Evolutionary conservation across 116 monocot genomes (phyloP).

Genomic region (Trichopus zeylanicus): DNA sequence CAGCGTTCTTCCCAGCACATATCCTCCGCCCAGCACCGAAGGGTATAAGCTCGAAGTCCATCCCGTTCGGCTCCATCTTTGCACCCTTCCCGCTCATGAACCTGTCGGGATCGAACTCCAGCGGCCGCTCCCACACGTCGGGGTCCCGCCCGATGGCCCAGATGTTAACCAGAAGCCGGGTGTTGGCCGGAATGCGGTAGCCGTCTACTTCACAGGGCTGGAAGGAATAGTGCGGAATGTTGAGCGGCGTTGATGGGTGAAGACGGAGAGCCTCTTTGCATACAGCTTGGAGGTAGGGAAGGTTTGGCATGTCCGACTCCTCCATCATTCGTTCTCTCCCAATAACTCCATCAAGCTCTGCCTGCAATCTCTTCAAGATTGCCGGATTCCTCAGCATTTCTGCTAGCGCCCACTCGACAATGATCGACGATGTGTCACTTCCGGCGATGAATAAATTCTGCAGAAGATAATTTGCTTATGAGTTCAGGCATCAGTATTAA

Average conservation of each 20-base stretch:
- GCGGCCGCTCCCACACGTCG: conserved; percentile 11
- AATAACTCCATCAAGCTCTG: conserved; percentile 4
- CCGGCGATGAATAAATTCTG: conserved; percentile 7
- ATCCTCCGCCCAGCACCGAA: conserved; percentile 24
- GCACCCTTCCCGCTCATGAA: conserved; percentile 9
- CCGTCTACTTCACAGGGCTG: conserved; percentile 15
- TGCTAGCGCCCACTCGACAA: conserved; percentile 3
- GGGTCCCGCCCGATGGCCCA: conserved; percentile 4
- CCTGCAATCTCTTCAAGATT: background rate
- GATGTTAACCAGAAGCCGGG: conserved; percentile 1
- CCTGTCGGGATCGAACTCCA: conserved; percentile 18
- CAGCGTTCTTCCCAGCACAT: conserved; percentile 15
- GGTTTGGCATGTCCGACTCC: conserved; percentile 17
- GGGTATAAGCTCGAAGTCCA: conserved; percentile 23
- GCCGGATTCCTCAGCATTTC: conserved; percentile 1
- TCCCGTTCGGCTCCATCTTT: conserved; percentile 6
- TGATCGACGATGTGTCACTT: background rate
- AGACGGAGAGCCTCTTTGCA: conserved; percentile 17
- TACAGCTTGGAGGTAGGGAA: conserved; percentile 6
- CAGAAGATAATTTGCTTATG: too few relatives aligned
- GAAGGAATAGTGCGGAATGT: conserved; percentile 9
- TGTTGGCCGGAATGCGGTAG: conserved; percentile 13
- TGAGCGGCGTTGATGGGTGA: conserved; percentile 18
- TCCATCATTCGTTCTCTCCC: conserved; percentile 15
- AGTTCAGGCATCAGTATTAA: too few relatives aligned